Conservation (phyloP, 2,329 filamentous ascomycete species). For the Biscogniauxia marginata region DNA sequence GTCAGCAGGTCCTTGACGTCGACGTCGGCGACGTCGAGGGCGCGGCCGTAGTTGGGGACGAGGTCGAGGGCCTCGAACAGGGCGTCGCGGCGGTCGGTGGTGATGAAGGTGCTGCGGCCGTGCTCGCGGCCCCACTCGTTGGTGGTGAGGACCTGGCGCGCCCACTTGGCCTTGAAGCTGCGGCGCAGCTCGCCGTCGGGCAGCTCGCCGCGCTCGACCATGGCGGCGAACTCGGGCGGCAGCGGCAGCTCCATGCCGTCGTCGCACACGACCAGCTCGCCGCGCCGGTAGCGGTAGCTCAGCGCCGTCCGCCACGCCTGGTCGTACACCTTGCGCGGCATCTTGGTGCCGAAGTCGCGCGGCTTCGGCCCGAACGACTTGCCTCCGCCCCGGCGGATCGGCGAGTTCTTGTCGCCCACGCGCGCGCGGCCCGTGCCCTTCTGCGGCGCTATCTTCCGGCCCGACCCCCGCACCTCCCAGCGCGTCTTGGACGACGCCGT, state of each 20-base stretch:
- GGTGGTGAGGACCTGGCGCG: slow-evolving; percentile 65
- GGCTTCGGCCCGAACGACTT: slow-evolving; percentile 89
- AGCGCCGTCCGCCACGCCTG: slow-evolving; percentile 92
- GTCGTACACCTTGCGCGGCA: slow-evolving; percentile 91
- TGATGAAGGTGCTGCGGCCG: slow-evolving; percentile 76
- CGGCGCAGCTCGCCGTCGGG: slow-evolving; percentile 48
- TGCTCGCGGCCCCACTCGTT: slow-evolving; percentile 67
- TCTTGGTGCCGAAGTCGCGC: slow-evolving; percentile 80
- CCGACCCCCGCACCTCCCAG: slow-evolving; percentile 78
- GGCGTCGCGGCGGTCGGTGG: slow-evolving; percentile 56
- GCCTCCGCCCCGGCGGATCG: slow-evolving; percentile 80
- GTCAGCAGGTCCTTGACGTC: slow-evolving; percentile 95
- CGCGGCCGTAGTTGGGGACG: slow-evolving; percentile 65
- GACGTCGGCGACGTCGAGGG: slow-evolving; percentile 71
- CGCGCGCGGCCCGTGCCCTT: slow-evolving; percentile 84
- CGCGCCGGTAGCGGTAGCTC: slow-evolving; percentile 83
- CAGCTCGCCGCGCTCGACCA: slow-evolving; percentile 37
- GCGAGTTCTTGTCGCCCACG: slow-evolving; percentile 76
- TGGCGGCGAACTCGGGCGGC: slow-evolving; percentile 47
- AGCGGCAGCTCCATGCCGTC: slow-evolving; percentile 68
- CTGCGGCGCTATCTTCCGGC: slow-evolving; percentile 77
- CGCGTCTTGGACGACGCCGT: slow-evolving; percentile 82
- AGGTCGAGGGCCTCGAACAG: slow-evolving; percentile 67
- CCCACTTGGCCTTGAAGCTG: slow-evolving; percentile 60
- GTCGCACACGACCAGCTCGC: slow-evolving; percentile 83